A percentile compares a stretch with the other conserved stretches of the same genome.
Conservation (phyloP, 2,329 filamentous ascomycete species). For the Magnaporthiopsis incrustans region DNA sequence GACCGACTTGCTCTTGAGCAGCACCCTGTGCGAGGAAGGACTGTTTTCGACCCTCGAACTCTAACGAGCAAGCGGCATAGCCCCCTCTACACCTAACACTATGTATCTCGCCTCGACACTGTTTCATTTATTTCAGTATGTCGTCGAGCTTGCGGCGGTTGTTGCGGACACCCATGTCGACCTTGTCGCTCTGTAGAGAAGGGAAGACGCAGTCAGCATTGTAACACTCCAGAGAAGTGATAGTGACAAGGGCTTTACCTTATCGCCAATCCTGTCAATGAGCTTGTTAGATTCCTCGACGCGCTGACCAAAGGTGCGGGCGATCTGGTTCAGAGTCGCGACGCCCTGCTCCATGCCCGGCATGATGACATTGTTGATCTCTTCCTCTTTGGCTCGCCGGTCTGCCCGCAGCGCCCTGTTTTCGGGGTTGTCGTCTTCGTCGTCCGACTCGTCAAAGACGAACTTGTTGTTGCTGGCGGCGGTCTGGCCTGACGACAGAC, state of each 20-base stretch:
- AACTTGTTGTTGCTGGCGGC: conserved; percentile 14
- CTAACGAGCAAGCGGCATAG: not conserved
- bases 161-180: conserved; percentile 66
- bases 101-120: not conserved
- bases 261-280: conserved; percentile 68
- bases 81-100: not conserved
- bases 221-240: not conserved
- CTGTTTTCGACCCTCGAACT: not conserved
- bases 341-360: conserved; percentile 65
- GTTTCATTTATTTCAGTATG: not conserved
- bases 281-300: conserved; percentile 68
- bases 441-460: conserved; percentile 16
- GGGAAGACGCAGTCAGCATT: not conserved
- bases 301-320: conserved; percentile 65
- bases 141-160: conserved; percentile 48
- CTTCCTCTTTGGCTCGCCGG: conserved; percentile 18
- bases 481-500: conserved; percentile 22
- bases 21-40: not conserved
- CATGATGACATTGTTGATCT: conserved; percentile 46
- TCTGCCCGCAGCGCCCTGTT: conserved; percentile 7
- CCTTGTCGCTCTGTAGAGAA: conserved; percentile 61
- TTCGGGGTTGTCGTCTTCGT: conserved; percentile 12
- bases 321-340: conserved; percentile 63
- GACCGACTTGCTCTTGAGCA: not conserved
- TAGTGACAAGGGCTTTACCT: conserved; percentile 46